These are phyloP conservation scores for Colletotrichum orbiculare DNA, from an alignment of 2,329 filamentous ascomycete species.

Conservation along the genomic window DNA sequence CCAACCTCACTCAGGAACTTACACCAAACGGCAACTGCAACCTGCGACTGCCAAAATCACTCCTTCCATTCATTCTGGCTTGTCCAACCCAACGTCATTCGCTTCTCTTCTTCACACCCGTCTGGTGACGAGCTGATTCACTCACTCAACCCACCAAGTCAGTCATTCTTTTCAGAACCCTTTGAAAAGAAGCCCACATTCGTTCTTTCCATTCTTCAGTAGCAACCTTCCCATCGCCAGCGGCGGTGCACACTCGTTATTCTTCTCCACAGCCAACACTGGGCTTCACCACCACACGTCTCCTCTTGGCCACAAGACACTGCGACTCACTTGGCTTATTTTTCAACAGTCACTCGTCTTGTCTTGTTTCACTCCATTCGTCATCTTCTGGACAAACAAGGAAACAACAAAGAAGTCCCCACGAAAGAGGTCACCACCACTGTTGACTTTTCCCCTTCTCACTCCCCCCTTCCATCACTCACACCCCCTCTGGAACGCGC, in stretches of 20 bases:
- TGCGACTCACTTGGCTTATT: background rate
- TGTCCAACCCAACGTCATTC: conserved; percentile 11
- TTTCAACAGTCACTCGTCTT: conserved; percentile 9
- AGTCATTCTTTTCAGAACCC: background rate
- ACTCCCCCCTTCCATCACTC: background rate
- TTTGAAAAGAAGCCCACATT: conserved; percentile 22
- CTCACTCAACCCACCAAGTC: conserved; percentile 18
- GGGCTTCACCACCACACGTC: conserved; percentile 11
- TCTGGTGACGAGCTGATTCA: conserved; percentile 5
- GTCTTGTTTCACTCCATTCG: conserved; percentile 26
- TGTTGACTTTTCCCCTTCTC: background rate
- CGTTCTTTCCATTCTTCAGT: conserved; percentile 26
- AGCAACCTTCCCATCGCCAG: conserved; percentile 19
- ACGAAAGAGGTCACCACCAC: too few relatives aligned
- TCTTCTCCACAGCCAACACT: conserved; percentile 8
- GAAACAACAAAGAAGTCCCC: background rate
- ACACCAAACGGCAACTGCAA: background rate
- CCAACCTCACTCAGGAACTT: conserved; percentile 30
- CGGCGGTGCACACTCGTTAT: conserved; percentile 31
- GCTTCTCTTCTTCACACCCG: conserved; percentile 3
- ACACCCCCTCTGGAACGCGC: background rate
- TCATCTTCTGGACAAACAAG: conserved; percentile 12
- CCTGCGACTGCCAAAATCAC: background rate
- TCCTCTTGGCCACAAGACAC: background rate
- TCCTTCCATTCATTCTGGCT: conserved; percentile 13